phyloP scores from a whole-genome alignment of 805 yeast genomes.

The Metschnikowia picachoensis region DNA sequence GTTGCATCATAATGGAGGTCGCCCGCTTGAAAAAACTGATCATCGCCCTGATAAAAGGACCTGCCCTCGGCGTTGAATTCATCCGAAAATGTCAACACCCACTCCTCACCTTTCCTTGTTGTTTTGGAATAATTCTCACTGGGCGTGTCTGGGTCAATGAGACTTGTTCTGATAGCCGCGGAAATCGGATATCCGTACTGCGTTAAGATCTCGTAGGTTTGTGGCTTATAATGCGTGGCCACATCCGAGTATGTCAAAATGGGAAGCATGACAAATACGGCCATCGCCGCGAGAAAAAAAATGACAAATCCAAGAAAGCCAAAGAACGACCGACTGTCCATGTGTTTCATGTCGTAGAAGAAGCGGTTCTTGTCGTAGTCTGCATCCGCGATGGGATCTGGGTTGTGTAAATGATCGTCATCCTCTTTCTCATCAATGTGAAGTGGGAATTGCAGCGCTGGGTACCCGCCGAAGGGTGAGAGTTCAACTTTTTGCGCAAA shows the following conservation, averaged over 20 bases:
- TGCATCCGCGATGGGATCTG: slow-evolving; percentile 92
- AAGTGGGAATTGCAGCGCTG: slow-evolving; percentile 92
- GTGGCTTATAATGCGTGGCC: slow-evolving; percentile 25
- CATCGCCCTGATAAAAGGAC: slow-evolving; percentile 86
- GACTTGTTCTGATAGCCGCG: slow-evolving; percentile 54
- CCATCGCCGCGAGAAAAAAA: slow-evolving; percentile 57
- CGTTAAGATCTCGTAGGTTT: slow-evolving; percentile 45
- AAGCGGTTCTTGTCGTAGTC: slow-evolving; percentile 71
- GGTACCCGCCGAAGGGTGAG: slow-evolving; percentile 92
- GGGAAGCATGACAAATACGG: slow-evolving; percentile 74
- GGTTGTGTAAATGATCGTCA: slow-evolving; percentile 93
- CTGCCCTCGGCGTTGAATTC: slow-evolving; percentile 90
- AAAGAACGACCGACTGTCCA: slow-evolving; percentile 59
- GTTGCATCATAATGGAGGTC: slow-evolving; percentile 86
- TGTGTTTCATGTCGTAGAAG: slow-evolving; percentile 55
- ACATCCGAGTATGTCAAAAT: slow-evolving; percentile 80
- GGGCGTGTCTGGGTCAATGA: slow-evolving; percentile 76
- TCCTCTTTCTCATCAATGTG: slow-evolving; percentile 90
- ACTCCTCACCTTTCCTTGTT: slow-evolving; percentile 29
- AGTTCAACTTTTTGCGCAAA: slow-evolving; percentile 12
- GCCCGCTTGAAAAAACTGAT: slow-evolving; percentile 85
- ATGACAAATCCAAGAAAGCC: slow-evolving; percentile 58
- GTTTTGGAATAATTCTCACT: slow-evolving; percentile 42
- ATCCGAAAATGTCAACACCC: slow-evolving; percentile 84
- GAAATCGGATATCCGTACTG: slow-evolving; percentile 55